Evolutionary conservation across 805 yeast species (phyloP), one percentile per base, ranked within the genome.

Genomic region (Ogataea pilisensis): DNA sequence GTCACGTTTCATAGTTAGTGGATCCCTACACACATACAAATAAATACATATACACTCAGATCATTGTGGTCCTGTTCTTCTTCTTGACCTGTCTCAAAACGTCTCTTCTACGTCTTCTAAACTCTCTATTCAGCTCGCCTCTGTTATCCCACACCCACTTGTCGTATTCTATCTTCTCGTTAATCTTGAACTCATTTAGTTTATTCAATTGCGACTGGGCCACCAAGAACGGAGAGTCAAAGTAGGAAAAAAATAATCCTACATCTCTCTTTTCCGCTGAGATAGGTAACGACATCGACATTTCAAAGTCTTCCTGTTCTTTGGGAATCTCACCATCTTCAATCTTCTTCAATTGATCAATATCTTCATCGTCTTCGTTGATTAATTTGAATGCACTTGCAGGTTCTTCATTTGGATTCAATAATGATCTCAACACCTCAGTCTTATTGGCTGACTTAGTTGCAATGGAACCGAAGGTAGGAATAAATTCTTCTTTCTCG

Each of bases 191-290:
- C n/a, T 59, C 54, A 7, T 74, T 69, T 27, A 84, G 50, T 53
- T 79, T 82, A 43, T 75, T 76, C 35, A 88, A 60, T 58, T 85
- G 95, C 0, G 96, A 72, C 63, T 90, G 98, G 0, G 96, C 82
- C 37, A 76, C 77, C 48, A 91, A 67, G 64, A 87, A 91, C 1
- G 96, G 96, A 1, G 97, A 90, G 16, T 84, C 84, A 11, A 71
- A 66, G 58, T 91, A 97, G 2, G 82, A 66, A 73, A 95, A 91
- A 61, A 91, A 90, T 27, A 89, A 66, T 7, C 87, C 80, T 35
- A 64, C 54, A 30, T 62, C 62, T 49, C 58, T 69, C 18, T 35
- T 40, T 12, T 37, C 34, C 18, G 31, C 42, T 4, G 44, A 39
- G 12, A 36, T 12, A 5, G 46, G 33, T 8, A 42, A 48, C 7